Conservation (phyloP, 2,329 filamentous ascomycete genomes). For the Geosmithia morbida region DNA sequence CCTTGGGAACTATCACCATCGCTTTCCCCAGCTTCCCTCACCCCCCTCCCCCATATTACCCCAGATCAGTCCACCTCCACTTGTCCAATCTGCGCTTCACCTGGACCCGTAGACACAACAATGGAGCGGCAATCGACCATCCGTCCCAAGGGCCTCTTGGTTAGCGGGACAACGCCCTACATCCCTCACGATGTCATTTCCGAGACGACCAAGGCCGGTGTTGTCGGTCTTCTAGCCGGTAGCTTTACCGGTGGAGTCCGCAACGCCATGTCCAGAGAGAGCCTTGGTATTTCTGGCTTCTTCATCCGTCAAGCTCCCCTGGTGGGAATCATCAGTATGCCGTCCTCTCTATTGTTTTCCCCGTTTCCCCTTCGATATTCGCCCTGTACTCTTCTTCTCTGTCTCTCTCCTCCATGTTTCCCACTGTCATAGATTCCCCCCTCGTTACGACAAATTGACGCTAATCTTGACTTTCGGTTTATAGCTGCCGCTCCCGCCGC, state of each 20-base stretch:
- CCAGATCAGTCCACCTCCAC: slow-evolving; percentile 4
- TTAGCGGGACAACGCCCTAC: slow-evolving; percentile 26
- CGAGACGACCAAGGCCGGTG: slow-evolving; percentile 46
- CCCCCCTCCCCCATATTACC: neutral
- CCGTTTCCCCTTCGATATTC: too few relatives aligned
- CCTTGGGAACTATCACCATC: neutral
- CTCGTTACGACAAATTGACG: too few relatives aligned
- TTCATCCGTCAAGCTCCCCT: slow-evolving; percentile 67
- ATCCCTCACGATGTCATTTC: slow-evolving; percentile 63
- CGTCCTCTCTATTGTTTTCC: too few relatives aligned
- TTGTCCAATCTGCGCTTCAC: slow-evolving; percentile 11
- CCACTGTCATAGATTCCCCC: too few relatives aligned
- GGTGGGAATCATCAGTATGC: slow-evolving; percentile 35
- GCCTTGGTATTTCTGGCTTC: slow-evolving; percentile 67
- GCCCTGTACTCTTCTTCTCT: slow-evolving; percentile 11
- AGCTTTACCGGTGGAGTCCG: slow-evolving; percentile 63
- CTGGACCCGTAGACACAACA: slow-evolving; percentile 5
- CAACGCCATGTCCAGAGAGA: slow-evolving; percentile 74
- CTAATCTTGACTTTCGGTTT: too few relatives aligned
- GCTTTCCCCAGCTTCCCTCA: neutral
- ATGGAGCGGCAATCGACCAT: slow-evolving; percentile 17
- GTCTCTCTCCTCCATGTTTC: slow-evolving; percentile 21
- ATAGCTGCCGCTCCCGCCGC: slow-evolving; percentile 42
- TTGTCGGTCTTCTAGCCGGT: slow-evolving; percentile 53
- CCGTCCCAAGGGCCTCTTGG: slow-evolving; percentile 11